Conservation (phyloP, 768 basidiomycete species). For the Phaeotremella fagi region DNA sequence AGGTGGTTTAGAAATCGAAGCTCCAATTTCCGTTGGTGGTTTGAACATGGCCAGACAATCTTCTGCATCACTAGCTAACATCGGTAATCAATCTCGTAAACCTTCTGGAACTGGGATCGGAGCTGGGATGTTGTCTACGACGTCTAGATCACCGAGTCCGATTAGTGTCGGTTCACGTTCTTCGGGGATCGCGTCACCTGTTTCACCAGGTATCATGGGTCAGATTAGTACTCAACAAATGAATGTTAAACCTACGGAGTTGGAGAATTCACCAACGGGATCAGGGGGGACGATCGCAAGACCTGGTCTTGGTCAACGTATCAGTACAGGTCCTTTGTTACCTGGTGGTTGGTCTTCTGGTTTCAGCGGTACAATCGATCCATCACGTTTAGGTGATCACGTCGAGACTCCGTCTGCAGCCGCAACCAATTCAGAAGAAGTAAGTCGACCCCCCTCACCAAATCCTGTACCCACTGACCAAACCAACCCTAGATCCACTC, state of each 20-base stretch:
- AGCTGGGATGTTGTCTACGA: background rate
- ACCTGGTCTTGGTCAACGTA: constrained; percentile 22
- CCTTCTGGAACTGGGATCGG: background rate
- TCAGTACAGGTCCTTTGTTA: constrained; percentile 37
- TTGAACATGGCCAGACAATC: constrained; percentile 31
- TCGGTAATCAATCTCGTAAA: background rate
- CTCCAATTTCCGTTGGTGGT: constrained; percentile 20
- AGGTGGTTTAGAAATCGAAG: constrained; percentile 38
- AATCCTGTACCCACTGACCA: too few relatives aligned
- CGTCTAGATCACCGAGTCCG: constrained; percentile 30
- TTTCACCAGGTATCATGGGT: constrained; percentile 32
- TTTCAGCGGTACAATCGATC: background rate
- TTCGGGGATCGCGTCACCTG: constrained; percentile 21
- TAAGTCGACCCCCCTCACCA: constrained; percentile 1
- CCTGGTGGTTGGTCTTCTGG: constrained; percentile 36
- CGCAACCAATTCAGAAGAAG: constrained; percentile 3
- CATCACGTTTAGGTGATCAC: background rate
- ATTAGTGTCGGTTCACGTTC: constrained; percentile 18
- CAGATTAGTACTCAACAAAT: constrained; percentile 15
- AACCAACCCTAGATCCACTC: background rate
- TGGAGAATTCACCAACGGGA: background rate
- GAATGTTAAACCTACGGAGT: background rate
- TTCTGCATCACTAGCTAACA: constrained; percentile 15
- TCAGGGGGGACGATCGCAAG: constrained; percentile 1
- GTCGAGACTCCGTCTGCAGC: background rate